Evolutionary conservation across 495 filamentous ascomycete genomes (phyloP).

Genomic region (Durotheca rogersii): DNA sequence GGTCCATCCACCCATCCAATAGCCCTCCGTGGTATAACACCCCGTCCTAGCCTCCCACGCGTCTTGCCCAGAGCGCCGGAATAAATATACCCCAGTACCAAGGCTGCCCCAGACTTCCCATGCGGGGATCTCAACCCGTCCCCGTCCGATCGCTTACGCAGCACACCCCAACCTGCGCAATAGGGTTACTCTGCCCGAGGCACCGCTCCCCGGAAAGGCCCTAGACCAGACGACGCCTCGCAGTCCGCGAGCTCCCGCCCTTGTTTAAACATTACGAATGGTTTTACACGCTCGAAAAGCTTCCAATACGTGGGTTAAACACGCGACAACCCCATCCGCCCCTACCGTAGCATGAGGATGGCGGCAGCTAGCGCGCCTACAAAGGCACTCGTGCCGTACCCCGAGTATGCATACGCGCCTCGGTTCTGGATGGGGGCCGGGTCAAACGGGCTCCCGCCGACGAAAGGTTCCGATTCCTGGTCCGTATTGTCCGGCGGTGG

Average conservation of each 20-base stretch:
- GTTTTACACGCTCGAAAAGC: slow-evolving; percentile 7
- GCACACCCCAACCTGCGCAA: no score
- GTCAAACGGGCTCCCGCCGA: slow-evolving; percentile 26
- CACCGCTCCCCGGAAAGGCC: not conserved
- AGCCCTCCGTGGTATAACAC: no score
- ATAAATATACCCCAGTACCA: no score
- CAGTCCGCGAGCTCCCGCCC: not conserved
- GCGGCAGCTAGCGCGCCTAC: slow-evolving; percentile 10
- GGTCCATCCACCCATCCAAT: no score
- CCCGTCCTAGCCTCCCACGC: no score
- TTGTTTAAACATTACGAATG: slow-evolving; percentile 26
- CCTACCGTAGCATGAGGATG: slow-evolving; percentile 17
- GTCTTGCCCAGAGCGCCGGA: no score
- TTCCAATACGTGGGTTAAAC: slow-evolving; percentile 10
- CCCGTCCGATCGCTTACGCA: no score
- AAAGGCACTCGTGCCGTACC: slow-evolving; percentile 7
- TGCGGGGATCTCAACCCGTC: no score
- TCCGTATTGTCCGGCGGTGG: slow-evolving; percentile 9
- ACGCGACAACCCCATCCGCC: not conserved
- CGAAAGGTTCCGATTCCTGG: slow-evolving; percentile 16
- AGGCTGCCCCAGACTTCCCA: no score
- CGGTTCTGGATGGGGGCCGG: slow-evolving; percentile 12
- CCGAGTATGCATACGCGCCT: not conserved
- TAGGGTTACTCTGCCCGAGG: not conserved
- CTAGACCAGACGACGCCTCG: slow-evolving; percentile 1